Conservation (phyloP, 2,329 filamentous ascomycete genomes). For the Claviceps monticola region DNA sequence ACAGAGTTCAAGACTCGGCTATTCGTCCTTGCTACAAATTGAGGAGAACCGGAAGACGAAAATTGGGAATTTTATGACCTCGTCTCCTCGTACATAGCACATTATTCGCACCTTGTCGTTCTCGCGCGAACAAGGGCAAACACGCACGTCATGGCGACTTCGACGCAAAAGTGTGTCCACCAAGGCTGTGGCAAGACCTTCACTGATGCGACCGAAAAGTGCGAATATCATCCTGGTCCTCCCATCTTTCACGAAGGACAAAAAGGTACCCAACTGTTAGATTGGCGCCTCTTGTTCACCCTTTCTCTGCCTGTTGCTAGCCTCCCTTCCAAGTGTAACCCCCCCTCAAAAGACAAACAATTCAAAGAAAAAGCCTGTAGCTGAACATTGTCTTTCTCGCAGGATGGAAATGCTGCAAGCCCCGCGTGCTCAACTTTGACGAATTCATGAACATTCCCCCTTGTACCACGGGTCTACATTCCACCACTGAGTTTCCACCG, state of each 20-base stretch:
- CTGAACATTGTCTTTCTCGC: background rate
- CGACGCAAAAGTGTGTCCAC: conserved; percentile 85
- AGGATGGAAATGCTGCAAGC: conserved; percentile 99
- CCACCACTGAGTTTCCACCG: conserved; percentile 61
- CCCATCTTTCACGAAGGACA: conserved; percentile 96
- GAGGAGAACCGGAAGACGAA: background rate
- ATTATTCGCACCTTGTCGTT: background rate
- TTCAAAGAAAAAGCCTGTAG: background rate
- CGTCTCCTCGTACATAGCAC: background rate
- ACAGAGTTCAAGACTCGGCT: too few species aligned
- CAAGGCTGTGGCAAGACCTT: conserved; percentile 89
- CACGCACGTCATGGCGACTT: conserved; percentile 31
- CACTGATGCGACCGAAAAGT: conserved; percentile 68
- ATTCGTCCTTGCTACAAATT: background rate
- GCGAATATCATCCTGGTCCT: conserved; percentile 83
- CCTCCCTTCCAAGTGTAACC: too few species aligned
- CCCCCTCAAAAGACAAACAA: background rate
- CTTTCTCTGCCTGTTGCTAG: too few species aligned
- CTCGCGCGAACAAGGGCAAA: background rate
- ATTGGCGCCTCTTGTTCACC: background rate
- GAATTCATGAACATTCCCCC: conserved; percentile 90
- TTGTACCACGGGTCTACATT: conserved; percentile 88
- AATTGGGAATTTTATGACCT: background rate
- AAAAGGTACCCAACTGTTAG: conserved; percentile 53
- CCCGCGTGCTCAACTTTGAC: conserved; percentile 90